Evolutionary conservation across 116 monocot species (phyloP), one percentile per base, ranked within the genome.

Genomic region (Phalaenopsis hybrid): DNA sequence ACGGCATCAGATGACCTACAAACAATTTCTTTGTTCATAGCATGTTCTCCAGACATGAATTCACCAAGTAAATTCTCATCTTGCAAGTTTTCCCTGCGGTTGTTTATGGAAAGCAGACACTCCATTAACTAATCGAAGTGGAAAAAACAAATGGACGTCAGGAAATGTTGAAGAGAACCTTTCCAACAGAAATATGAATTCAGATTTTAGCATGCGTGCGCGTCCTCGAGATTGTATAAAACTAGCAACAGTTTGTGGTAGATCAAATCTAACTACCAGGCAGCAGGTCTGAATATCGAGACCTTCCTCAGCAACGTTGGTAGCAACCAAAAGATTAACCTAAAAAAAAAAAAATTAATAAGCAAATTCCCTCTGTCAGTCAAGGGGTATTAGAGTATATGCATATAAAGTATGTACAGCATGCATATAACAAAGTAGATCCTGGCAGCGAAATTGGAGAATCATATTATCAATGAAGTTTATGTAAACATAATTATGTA

Each of bases 291-390:
- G 93, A 85, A 98, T 95, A 80, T 98, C 98, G 78, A 98, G 98
- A 52, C 98, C 98, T 93, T 98, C 98, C 89, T 98, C 98, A 81
- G 93, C 98, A 18, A 98, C 98, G 88, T 89, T 93, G 46, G 98
- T 98, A 74, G 98, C 95, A 82, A 98, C 88, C 84, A 98, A 83
- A 82, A 98, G 95, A 88, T 98, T 98, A 75, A 95, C 90, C 98
- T 98, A 55, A 73, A n/a, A 43, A 45, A 45, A 44, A 46, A 15
- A 75, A 28, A 28, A 28, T 28, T 46, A 37, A 2, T 74, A 17
- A 43, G 69, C 5, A 37, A 43, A 28, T 12, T 8, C 50, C 8
- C 55, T 55, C 15, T 52, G 52, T 52, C 52, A 52, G 55, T 55
- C 4, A 15, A 55, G 55, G 13, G 4, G 55, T 55, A 55, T 55